Conservation (phyloP, 2,329 filamentous ascomycete genomes). For the Arthroderma sp. region DNA sequence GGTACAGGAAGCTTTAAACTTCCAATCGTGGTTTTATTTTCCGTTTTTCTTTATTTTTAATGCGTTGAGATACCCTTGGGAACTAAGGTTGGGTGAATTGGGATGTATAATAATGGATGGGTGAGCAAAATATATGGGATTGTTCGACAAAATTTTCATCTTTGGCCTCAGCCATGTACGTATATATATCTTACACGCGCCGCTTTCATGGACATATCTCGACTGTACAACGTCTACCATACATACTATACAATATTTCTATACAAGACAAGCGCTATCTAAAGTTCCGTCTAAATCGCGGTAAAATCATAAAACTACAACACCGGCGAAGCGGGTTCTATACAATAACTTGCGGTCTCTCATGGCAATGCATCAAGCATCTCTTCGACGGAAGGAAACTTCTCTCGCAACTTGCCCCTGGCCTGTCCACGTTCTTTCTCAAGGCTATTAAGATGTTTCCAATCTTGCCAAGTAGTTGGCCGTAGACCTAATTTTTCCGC, state of each 20-base stretch:
- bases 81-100: no score
- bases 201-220: no score
- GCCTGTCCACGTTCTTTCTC: constrained; percentile 55
- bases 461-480: constrained; percentile 69
- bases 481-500: constrained; percentile 42
- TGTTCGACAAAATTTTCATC: no score
- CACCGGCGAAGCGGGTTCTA: no score
- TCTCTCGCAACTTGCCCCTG: constrained; percentile 66
- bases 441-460: constrained; percentile 68
- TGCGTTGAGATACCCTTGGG: no score
- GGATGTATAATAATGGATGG: no score
- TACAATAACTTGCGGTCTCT: neutral
- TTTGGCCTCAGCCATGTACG: no score
- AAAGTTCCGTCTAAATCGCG: neutral
- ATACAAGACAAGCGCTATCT: neutral
- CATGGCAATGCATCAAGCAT: constrained; percentile 39
- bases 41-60: no score
- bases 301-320: neutral
- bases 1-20: no score
- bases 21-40: no score
- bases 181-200: no score
- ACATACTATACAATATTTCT: neutral
- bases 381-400: constrained; percentile 43
- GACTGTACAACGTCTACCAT: neutral
- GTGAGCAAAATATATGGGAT: no score